phyloP scores from a whole-genome alignment of 441 rosid species.

The Euphorbia schlechtendalii region DNA sequence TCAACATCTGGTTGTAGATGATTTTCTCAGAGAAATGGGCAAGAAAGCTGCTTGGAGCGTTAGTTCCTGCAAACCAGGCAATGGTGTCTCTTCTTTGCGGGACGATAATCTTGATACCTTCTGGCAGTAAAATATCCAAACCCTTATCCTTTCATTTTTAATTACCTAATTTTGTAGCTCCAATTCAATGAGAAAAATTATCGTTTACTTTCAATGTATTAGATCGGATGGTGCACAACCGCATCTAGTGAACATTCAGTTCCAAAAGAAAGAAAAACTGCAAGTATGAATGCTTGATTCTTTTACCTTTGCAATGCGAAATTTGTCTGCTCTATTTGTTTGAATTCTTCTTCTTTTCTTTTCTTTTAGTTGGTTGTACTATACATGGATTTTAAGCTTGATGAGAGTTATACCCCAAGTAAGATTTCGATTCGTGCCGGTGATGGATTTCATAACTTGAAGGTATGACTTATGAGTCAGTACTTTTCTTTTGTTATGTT shows the following conservation, averaged over 20 bases:
- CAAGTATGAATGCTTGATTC: slow-evolving; percentile 39
- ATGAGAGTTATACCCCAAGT: slow-evolving; percentile 88
- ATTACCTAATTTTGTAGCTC: neutral
- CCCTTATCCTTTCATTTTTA: neutral
- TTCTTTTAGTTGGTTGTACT: slow-evolving; percentile 56
- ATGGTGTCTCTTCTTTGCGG: slow-evolving; percentile 75
- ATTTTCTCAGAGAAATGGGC: slow-evolving; percentile 84
- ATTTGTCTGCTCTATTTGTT: neutral
- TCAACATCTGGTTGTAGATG: slow-evolving; percentile 51
- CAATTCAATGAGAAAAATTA: neutral
- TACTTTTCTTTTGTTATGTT: neutral
- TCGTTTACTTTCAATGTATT: no score
- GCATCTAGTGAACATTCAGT: slow-evolving; percentile 80
- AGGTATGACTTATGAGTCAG: no score
- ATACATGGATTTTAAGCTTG: slow-evolving; percentile 90
- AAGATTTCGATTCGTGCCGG: slow-evolving; percentile 85
- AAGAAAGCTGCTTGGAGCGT: slow-evolving; percentile 97
- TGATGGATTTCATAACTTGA: slow-evolving; percentile 89
- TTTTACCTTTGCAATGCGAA: neutral
- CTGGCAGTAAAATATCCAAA: slow-evolving; percentile 59
- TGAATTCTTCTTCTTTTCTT: slow-evolving; percentile 9
- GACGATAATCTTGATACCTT: slow-evolving; percentile 81
- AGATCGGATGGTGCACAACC: slow-evolving; percentile 98
- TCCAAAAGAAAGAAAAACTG: slow-evolving; percentile 87
- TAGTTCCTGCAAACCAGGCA: slow-evolving; percentile 92